Percentiles rank a stretch among this genome's conserved stretches.
Evolutionary conservation across 208 protist species (phyloP).

Genomic region (Trichomonas vaginalis): DNA sequence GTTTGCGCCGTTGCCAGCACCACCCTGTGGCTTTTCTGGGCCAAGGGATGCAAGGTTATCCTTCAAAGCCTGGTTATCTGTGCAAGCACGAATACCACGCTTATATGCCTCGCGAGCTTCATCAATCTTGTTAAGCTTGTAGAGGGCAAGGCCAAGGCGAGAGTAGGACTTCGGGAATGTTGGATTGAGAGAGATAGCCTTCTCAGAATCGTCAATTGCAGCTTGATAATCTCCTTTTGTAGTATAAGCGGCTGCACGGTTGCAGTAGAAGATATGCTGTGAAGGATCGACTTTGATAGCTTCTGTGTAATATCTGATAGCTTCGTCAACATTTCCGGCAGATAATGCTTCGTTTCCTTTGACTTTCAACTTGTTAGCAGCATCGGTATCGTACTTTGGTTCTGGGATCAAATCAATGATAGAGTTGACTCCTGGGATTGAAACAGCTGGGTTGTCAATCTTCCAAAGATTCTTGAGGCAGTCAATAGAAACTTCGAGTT

Average conservation of each 20-base stretch:
- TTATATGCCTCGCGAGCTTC: constrained; percentile 13
- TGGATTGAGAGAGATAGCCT: neutral
- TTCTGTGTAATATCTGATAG: neutral
- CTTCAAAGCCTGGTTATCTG: neutral
- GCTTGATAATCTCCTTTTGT: neutral
- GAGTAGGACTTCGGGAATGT: neutral
- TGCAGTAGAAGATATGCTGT: neutral
- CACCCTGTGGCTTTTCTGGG: neutral
- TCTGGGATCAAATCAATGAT: neutral
- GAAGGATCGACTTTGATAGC: neutral
- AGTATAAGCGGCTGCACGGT: neutral
- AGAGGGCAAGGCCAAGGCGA: neutral
- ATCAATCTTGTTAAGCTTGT: neutral
- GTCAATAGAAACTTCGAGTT: constrained; percentile 1
- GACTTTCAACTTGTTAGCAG: neutral
- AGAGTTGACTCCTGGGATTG: neutral
- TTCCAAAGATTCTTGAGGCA: neutral
- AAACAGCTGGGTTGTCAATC: neutral
- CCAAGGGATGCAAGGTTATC: neutral
- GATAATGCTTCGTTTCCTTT: neutral
- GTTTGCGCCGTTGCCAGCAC: neutral
- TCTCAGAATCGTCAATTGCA: neutral
- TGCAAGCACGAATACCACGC: neutral
- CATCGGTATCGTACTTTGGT: neutral
- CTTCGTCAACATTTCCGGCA: neutral